Conservation (phyloP, 441 rosid species). For the Breynia disticha region DNA sequence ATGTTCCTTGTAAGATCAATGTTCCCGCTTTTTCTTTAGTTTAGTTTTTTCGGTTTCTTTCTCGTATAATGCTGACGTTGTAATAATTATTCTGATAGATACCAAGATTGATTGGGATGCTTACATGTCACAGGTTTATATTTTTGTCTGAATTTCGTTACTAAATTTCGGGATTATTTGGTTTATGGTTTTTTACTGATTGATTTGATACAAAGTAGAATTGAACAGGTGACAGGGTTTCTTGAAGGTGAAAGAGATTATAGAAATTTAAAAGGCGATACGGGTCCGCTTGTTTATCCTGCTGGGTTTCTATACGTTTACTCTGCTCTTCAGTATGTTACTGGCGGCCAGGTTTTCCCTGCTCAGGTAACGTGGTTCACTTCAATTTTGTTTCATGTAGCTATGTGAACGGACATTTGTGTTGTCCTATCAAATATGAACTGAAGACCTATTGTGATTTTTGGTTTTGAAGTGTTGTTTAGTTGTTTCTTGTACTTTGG, state of each 20-base stretch:
- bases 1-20: conserved; percentile 62
- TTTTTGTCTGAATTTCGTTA: neutral
- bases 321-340: conserved; percentile 59
- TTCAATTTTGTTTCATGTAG: no score
- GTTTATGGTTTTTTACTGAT: neutral
- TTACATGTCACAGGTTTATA: conserved; percentile 77
- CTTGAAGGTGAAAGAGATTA: conserved; percentile 88
- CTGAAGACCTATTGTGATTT: neutral
- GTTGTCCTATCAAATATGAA: neutral
- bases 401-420: neutral
- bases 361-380: conserved; percentile 56
- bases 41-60: neutral
- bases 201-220: conserved; percentile 3
- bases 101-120: conserved; percentile 99
- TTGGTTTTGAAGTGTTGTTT: neutral
- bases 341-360: conserved; percentile 61
- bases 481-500: neutral
- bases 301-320: conserved; percentile 91
- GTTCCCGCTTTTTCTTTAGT: neutral
- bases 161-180: neutral
- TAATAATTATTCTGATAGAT: conserved; percentile 34
- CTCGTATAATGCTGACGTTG: neutral
- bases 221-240: conserved; percentile 68
- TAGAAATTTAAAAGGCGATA: conserved; percentile 73
- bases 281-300: conserved; percentile 93